Conservation (phyloP, 805 yeast genomes). For the Candida michaelii region DNA sequence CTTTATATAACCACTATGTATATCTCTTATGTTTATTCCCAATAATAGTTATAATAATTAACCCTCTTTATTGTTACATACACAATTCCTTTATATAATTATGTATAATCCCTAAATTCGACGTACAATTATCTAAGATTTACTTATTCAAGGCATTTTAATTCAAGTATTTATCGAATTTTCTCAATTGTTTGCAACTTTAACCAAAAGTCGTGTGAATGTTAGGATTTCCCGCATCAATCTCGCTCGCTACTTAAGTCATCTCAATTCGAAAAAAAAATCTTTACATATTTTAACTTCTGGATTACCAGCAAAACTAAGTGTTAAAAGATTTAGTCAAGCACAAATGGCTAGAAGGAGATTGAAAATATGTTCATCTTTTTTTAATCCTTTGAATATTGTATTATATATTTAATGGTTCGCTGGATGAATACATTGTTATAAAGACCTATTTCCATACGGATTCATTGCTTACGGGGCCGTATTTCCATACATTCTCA, state of each 20-base stretch:
- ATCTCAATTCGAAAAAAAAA: slow-evolving; percentile 4
- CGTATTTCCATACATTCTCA: too few species aligned
- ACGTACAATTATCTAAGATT: background rate
- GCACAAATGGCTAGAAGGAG: slow-evolving; percentile 54
- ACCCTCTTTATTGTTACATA: too few species aligned
- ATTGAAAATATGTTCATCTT: slow-evolving; percentile 25
- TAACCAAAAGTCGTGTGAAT: slow-evolving; percentile 5
- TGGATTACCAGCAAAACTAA: slow-evolving; percentile 50
- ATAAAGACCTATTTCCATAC: too few species aligned
- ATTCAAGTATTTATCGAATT: background rate
- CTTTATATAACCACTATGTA: too few species aligned
- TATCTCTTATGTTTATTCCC: too few species aligned
- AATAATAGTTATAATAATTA: too few species aligned
- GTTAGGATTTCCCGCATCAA: slow-evolving; percentile 2
- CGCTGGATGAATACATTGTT: slow-evolving; percentile 44
- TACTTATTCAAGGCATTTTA: background rate
- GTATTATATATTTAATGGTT: slow-evolving; percentile 25
- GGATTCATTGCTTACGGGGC: too few species aligned
- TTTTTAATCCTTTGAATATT: slow-evolving; percentile 29
- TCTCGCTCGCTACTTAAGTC: slow-evolving; percentile 15
- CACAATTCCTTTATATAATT: background rate
- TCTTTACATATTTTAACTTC: slow-evolving; percentile 22
- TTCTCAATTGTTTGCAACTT: slow-evolving; percentile 1
- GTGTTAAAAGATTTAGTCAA: slow-evolving; percentile 35
- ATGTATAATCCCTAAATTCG: background rate